A percentile compares a stretch with the other conserved stretches of the same genome.
Conservation (phyloP, 176 grass and related monocot species). For the Elymus sibiricus region DNA sequence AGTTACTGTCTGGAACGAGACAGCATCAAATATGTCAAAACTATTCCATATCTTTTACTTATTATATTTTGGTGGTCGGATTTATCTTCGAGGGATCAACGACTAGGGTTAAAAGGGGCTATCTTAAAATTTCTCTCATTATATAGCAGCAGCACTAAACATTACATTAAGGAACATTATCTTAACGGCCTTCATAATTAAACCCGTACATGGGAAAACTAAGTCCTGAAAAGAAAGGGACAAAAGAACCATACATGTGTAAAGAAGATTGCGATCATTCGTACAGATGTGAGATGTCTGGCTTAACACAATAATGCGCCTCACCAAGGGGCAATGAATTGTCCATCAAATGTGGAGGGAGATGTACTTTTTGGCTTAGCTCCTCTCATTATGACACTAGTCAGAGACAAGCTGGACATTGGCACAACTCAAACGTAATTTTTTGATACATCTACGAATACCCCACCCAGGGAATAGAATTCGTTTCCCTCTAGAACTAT, state of each 20-base stretch:
- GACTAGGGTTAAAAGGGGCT: no score
- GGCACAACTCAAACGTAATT: neutral
- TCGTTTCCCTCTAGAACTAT: no score
- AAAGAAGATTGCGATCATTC: conserved; percentile 43
- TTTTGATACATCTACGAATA: neutral
- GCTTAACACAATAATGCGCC: conserved; percentile 24
- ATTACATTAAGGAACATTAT: conserved; percentile 25
- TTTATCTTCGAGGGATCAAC: no score
- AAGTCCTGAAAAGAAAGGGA: conserved; percentile 11
- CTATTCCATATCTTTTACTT: no score
- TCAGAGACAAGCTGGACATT: neutral
- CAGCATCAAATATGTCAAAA: no score
- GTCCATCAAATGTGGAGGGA: conserved; percentile 5
- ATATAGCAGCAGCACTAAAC: neutral
- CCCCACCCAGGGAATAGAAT: neutral
- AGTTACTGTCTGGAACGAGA: no score
- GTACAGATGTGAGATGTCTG: conserved; percentile 32
- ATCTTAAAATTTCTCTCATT: no score
- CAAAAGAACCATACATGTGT: conserved; percentile 16
- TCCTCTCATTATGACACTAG: neutral
- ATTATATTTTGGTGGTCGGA: no score
- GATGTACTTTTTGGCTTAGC: conserved; percentile 21
- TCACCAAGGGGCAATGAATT: neutral
- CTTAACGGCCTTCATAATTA: conserved; percentile 6
- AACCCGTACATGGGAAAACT: conserved; percentile 5